These are phyloP conservation scores for Acacia pycnantha DNA, from an alignment of 331 rosid species.

Conservation along the genomic window DNA sequence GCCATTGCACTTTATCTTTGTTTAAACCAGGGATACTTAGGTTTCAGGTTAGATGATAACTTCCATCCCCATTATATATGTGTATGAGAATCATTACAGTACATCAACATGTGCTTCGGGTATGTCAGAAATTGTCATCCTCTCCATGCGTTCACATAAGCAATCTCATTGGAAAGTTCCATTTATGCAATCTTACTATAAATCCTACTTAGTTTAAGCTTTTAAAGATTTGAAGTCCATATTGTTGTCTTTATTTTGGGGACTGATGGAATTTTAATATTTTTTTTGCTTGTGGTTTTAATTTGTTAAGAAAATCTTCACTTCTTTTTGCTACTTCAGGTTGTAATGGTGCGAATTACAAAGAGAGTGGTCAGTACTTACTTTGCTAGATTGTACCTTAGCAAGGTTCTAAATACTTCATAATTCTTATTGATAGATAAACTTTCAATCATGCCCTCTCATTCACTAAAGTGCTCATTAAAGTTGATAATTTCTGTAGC, in stretches of 20 bases:
- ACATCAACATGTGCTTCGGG: not conserved
- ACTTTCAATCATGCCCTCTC: conserved; percentile 17
- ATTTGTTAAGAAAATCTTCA: conserved; percentile 16
- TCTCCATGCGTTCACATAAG: not conserved
- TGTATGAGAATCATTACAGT: conserved; percentile 9
- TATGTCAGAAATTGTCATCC: not conserved
- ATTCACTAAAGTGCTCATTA: conserved; percentile 19
- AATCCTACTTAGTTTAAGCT: not conserved
- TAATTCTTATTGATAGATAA: conserved; percentile 23
- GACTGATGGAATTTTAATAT: conserved; percentile 12
- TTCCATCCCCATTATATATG: not conserved
- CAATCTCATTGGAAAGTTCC: conserved; percentile 8
- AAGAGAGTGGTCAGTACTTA: conserved; percentile 82
- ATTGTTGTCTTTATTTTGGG: conserved; percentile 6
- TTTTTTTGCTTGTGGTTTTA: conserved; percentile 6
- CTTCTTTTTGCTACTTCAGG: conserved; percentile 56
- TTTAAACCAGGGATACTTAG: conserved; percentile 4
- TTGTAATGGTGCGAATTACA: conserved; percentile 78
- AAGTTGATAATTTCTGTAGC: conserved; percentile 61
- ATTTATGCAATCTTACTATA: not conserved
- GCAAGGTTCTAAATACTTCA: conserved; percentile 60
- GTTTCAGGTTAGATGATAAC: conserved; percentile 16
- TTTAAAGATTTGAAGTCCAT: not conserved
- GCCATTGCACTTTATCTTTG: not conserved
- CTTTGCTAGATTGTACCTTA: conserved; percentile 76